These are phyloP conservation scores for Aspergillus latus DNA, from an alignment of 2,329 filamentous ascomycete species.

Conservation along the genomic window DNA sequence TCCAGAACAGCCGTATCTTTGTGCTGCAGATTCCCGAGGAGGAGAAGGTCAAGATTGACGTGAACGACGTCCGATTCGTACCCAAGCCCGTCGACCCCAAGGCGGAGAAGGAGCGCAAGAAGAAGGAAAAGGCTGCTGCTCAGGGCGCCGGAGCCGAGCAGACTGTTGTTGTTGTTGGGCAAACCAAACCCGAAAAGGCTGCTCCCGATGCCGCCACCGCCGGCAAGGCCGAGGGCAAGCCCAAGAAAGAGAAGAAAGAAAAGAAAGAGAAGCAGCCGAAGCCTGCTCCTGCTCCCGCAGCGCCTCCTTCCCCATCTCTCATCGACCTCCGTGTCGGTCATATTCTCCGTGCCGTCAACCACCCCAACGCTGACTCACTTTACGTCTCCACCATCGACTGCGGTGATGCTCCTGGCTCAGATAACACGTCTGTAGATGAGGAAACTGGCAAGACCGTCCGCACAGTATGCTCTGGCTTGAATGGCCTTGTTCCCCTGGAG, in stretches of 20 bases:
- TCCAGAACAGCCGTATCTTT: constrained; percentile 79
- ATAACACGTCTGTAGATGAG: constrained; percentile 76
- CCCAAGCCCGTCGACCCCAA: constrained; percentile 88
- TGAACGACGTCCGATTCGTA: constrained; percentile 77
- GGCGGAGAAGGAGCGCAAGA: constrained; percentile 93
- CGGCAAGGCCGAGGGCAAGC: constrained; percentile 51
- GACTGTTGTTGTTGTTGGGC: constrained; percentile 38
- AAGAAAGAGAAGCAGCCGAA: constrained; percentile 77
- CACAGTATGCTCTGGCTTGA: constrained; percentile 95
- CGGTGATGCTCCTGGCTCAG: constrained; percentile 79
- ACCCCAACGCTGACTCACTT: constrained; percentile 94
- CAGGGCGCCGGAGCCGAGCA: constrained; percentile 32
- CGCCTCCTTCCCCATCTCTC: constrained; percentile 76
- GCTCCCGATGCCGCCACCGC: constrained; percentile 47
- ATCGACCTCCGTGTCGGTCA: constrained; percentile 97
- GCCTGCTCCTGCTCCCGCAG: constrained; percentile 65
- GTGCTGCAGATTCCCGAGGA: constrained; percentile 66
- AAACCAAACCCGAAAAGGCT: constrained; percentile 50
- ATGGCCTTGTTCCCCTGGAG: constrained; percentile 85
- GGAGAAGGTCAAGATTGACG: constrained; percentile 77
- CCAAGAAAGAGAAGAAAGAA: constrained; percentile 48
- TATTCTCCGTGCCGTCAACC: constrained; percentile 91
- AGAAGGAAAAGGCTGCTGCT: constrained; percentile 78
- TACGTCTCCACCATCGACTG: constrained; percentile 95
- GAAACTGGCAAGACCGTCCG: constrained; percentile 88